Evolutionary conservation across 1,284 basidiomycete species (phyloP).

Genomic region (Sparassis latifolia): DNA sequence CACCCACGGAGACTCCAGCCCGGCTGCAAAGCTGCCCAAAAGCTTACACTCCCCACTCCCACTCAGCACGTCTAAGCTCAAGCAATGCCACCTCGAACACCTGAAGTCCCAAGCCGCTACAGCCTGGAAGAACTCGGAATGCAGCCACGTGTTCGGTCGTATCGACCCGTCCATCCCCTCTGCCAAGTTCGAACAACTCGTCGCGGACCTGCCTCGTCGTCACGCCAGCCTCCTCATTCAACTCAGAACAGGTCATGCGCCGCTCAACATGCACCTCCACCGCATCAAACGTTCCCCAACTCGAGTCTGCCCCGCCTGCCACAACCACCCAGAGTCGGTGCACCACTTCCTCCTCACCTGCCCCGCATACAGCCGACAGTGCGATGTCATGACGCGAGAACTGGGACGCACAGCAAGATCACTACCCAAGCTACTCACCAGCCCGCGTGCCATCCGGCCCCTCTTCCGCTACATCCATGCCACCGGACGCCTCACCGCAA

Average conservation of each 20-base stretch:
- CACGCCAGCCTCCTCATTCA: conserved; percentile 21
- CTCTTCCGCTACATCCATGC: conserved; percentile 7
- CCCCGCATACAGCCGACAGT: conserved; percentile 3
- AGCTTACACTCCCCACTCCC: conserved; percentile 11
- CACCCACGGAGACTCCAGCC: conserved; percentile 6
- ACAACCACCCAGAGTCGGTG: conserved; percentile 13
- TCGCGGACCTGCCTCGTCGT: conserved; percentile 1
- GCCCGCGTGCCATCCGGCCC: neutral
- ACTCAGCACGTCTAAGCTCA: conserved; percentile 1
- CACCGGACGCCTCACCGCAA: conserved; percentile 4
- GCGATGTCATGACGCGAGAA: neutral
- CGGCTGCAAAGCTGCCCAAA: neutral
- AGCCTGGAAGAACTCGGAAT: conserved; percentile 6
- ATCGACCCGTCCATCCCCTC: conserved; percentile 12
- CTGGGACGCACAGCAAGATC: neutral
- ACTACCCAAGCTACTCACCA: conserved; percentile 1
- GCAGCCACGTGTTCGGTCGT: neutral
- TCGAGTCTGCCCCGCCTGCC: conserved; percentile 21
- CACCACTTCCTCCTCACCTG: conserved; percentile 22
- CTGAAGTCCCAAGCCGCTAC: neutral
- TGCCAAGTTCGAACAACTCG: neutral
- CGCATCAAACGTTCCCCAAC: conserved; percentile 11
- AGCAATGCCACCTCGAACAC: neutral
- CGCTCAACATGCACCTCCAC: conserved; percentile 21
- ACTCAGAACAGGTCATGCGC: conserved; percentile 22